Evolutionary conservation across 441 rosid genomes (phyloP), one percentile per base, ranked within the genome.

Genomic region (Erysimum cheiri): DNA sequence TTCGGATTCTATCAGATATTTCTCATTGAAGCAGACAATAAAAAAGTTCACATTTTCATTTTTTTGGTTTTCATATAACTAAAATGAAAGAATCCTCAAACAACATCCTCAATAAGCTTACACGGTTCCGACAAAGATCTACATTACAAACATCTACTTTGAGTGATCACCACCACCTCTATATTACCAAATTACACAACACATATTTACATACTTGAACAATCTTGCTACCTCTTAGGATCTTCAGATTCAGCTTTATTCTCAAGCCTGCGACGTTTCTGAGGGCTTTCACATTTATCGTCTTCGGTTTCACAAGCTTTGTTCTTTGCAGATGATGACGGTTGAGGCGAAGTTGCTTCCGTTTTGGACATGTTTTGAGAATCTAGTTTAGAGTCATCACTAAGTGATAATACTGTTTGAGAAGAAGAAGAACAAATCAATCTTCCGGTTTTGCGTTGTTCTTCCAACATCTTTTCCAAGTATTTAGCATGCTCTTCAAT

Each of bases 401-500:
- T 71, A 17, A 64, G 55, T 6, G 82, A 63, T 37, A 83, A 69
- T 62, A 78, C 60, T 69, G 76, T 76, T 63, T 59, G 75, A 22
- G 85, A 76, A 69, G 83, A 70, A n/a, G 77, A 49, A 41, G 78
- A 69, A 22, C 33, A 40, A 55, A 84, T 69, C 15, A 83, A 67
- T 59, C 72, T 80, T 44, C 93, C 92, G 22, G 90, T 82, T 84
- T 81, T 84, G 82, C 85, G 85, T 63, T 88, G 95, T 55, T 92
- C 89, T 76, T 88, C 95, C 84, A 92, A 69, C 69, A 92, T 85
- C 81, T 84, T 87, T 70, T 88, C 89, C 81, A 92, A 84, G 80
- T 90, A 88, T 65, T 80, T 85, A 28, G 90, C 98, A 32, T 92
- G 93, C 69, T 92, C 88, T 80, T 93, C 93, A 60, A 84, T 81